Evolutionary conservation across 1,139 yeast species (phyloP), one percentile per base, ranked within the genome.

Genomic region (Hemisphaericaspora subhashii): DNA sequence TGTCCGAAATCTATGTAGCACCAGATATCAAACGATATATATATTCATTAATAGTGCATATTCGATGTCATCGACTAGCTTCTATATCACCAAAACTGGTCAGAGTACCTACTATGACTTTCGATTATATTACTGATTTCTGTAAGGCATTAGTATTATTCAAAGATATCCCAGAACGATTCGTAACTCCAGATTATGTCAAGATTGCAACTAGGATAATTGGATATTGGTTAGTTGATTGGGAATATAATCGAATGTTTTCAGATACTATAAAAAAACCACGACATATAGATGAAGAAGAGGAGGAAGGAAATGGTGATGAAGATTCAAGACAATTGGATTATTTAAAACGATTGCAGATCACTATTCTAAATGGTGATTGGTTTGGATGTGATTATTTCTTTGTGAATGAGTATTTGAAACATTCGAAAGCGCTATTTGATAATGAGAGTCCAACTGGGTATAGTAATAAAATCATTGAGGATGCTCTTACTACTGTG

Each of bases 161-260:
- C 67, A 53, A 49, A 25, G 43, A 47, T 24, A 35, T 42, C 9
- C 37, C 40, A 2, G 42, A 42, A 15, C 43, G 58, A 17, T 71
- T 52, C 41, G 66, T 68, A 6, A 68, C 75, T 1, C 76, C 77
- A 0, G 69, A 64, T 30, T 53, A 52, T 31, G 66, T 65, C 35
- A 70, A 70, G 46, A 52, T 66, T n/a, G 72, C 76, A 2, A 57
- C 62, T 45, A 53, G 71, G n/a, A 65, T 64, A 43, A 56, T 72
- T n/a, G 72, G 68, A 20, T 70, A 70, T 56, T 72, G 77, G 77
- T 52, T 68, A 24, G 70, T 71, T 12, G 72, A 69, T 47, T 72
- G 77, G 77, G 74, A 69, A 39, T 50, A 53, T 20, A 57, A 55
- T 38, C 42, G 43, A 5, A 38, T 54, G 8, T 53, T 57, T 33